These are phyloP conservation scores for Nepenthes gracilis DNA, from an alignment of 148 eudicot genomes.

Conservation along the genomic window DNA sequence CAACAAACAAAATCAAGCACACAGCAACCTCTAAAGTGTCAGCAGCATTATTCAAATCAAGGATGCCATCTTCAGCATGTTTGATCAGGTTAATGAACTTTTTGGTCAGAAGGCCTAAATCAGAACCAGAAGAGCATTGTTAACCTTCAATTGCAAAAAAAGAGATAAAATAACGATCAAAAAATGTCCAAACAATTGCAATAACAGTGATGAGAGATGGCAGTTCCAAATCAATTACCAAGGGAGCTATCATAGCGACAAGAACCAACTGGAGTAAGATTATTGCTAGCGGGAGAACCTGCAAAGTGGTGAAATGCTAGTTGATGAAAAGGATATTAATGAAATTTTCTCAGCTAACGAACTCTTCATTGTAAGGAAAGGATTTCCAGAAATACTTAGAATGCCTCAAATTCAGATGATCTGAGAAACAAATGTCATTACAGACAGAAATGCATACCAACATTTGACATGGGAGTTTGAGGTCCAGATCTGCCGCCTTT, in stretches of 20 bases:
- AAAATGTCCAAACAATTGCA: neutral
- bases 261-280: conserved; percentile 70
- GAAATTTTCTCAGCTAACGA: neutral
- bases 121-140: neutral
- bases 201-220: neutral
- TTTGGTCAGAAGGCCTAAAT: conserved; percentile 76
- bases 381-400: too few species aligned
- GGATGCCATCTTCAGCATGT: conserved; percentile 94
- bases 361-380: too few species aligned
- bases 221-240: conserved; percentile 24
- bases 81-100: conserved; percentile 85
- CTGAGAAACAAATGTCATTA: too few species aligned
- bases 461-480: conserved; percentile 48
- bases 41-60: conserved; percentile 94
- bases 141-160: neutral
- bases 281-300: conserved; percentile 75
- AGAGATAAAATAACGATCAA: neutral
- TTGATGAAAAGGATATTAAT: neutral
- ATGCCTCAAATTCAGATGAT: too few species aligned
- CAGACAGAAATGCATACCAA: conserved; percentile 35
- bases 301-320: conserved; percentile 14
- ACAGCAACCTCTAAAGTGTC: conserved; percentile 67
- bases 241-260: conserved; percentile 97
- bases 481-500: conserved; percentile 42
- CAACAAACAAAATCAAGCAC: neutral